phyloP scores from a whole-genome alignment of 176 grass and related monocot genomes.

The Cymbopogon citratus region DNA sequence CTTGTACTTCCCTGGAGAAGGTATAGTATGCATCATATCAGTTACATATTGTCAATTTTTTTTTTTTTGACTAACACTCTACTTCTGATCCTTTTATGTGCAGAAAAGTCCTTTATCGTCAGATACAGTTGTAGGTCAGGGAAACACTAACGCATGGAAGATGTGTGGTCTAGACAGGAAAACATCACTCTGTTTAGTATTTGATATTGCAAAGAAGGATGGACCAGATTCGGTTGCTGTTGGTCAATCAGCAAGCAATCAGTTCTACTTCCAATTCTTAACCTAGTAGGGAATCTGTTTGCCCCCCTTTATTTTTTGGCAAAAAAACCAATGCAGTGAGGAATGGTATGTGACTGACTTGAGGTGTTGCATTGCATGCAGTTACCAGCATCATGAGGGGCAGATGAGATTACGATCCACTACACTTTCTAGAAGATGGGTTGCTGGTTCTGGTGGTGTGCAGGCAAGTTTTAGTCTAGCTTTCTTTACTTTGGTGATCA shows the following conservation, averaged over 20 bases:
- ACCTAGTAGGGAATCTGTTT: slow-evolving; percentile 56
- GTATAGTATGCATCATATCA: slow-evolving; percentile 32
- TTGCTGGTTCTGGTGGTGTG: slow-evolving; percentile 55
- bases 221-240: slow-evolving; percentile 53
- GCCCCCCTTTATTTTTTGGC: background rate
- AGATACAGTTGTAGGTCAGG: slow-evolving; percentile 65
- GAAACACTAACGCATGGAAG: slow-evolving; percentile 94
- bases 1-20: slow-evolving; percentile 93
- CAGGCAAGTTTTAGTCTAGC: slow-evolving; percentile 23
- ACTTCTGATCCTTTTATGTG: slow-evolving; percentile 20
- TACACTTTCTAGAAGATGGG: slow-evolving; percentile 89
- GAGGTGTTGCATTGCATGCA: slow-evolving; percentile 38
- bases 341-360: slow-evolving; percentile 19
- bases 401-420: slow-evolving; percentile 78
- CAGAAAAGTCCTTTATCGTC: slow-evolving; percentile 96
- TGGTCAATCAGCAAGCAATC: slow-evolving; percentile 61
- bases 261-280: slow-evolving; percentile 97
- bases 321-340: background rate
- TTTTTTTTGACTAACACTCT: background rate
- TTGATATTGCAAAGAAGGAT: slow-evolving; percentile 77
- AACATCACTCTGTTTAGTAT: slow-evolving; percentile 83
- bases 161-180: slow-evolving; percentile 95
- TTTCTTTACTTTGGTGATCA: background rate
- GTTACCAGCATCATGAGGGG: slow-evolving; percentile 90
- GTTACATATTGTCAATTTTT: background rate